Evolutionary conservation across 2,329 filamentous ascomycete genomes (phyloP).

Genomic region (Ceratocystis huliohia): DNA sequence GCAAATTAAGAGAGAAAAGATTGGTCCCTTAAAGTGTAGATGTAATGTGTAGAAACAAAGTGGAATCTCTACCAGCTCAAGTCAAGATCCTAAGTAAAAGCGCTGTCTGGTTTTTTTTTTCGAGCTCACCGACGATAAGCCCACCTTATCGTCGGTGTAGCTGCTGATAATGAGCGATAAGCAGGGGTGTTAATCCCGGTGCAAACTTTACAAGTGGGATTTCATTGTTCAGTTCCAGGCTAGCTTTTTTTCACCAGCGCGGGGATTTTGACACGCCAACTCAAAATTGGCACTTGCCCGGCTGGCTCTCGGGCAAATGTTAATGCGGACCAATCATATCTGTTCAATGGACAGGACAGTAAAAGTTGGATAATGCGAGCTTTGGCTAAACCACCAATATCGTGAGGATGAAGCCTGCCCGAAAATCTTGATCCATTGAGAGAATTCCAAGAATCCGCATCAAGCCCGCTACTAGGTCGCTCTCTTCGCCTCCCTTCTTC

Average conservation of each 20-base stretch:
- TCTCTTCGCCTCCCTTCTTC: slow-evolving; percentile 4
- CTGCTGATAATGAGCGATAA: slow-evolving; percentile 12
- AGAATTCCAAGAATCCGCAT: slow-evolving; percentile 1
- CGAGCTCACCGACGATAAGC: slow-evolving; percentile 17
- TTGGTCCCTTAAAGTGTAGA: slow-evolving; percentile 6
- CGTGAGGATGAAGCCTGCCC: slow-evolving; percentile 1
- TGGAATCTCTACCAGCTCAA: slow-evolving; percentile 17
- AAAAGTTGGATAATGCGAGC: slow-evolving; percentile 17
- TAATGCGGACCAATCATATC: slow-evolving; percentile 16
- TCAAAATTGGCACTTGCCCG: slow-evolving; percentile 3
- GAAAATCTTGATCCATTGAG: slow-evolving; percentile 5
- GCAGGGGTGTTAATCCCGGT: background rate
- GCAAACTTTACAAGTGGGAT: background rate
- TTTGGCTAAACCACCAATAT: slow-evolving; percentile 14
- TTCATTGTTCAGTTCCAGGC: background rate
- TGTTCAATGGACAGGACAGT: slow-evolving; percentile 12
- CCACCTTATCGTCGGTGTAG: slow-evolving; percentile 17
- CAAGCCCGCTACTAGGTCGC: background rate
- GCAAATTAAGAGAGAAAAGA: background rate
- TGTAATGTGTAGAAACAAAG: background rate
- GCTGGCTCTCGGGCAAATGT: slow-evolving; percentile 17
- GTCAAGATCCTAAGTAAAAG: background rate
- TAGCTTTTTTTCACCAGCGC: background rate
- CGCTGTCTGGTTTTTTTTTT: slow-evolving; percentile 18
- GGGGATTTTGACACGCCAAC: slow-evolving; percentile 9